A percentile compares a stretch with the other conserved stretches of the same genome.
phyloP scores from a whole-genome alignment of 495 filamentous ascomycete species.

The Chaetomidium leptoderma region DNA sequence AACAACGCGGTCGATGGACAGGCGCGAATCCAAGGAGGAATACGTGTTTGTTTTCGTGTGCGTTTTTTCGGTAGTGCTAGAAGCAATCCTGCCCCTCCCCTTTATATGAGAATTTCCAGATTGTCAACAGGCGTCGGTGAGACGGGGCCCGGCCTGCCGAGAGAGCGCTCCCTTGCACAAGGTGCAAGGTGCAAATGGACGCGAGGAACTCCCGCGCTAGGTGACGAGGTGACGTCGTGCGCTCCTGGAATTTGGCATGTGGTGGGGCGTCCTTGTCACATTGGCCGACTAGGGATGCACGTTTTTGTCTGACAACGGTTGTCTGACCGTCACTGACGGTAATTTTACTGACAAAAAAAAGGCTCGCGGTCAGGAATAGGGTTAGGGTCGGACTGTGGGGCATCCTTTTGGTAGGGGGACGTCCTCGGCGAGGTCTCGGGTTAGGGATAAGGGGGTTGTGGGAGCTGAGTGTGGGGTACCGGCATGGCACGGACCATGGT shows the following conservation, averaged over 20 bases:
- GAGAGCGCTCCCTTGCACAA: slow-evolving; percentile 10
- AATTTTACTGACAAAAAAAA: too few species aligned
- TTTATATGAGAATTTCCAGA: background rate
- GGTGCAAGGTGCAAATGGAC: background rate
- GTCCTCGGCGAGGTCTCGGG: too few species aligned
- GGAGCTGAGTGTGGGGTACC: too few species aligned
- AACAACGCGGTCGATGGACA: too few species aligned
- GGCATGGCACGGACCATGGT: too few species aligned
- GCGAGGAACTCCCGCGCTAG: background rate
- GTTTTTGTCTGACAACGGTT: too few species aligned
- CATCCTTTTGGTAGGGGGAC: too few species aligned
- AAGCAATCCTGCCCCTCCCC: background rate
- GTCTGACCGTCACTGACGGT: too few species aligned
- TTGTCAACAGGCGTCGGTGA: background rate
- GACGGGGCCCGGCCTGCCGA: slow-evolving; percentile 12
- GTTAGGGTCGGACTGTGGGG: too few species aligned
- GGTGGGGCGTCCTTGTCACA: slow-evolving; percentile 11
- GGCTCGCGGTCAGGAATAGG: too few species aligned
- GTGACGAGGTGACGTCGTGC: slow-evolving; percentile 8
- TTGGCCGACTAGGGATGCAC: background rate
- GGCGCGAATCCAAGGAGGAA: background rate
- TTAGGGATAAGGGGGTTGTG: too few species aligned
- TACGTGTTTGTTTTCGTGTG: background rate
- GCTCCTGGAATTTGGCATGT: slow-evolving; percentile 4
- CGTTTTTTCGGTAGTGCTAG: background rate